A percentile compares a stretch with the other conserved stretches of the same genome.
phyloP scores from a whole-genome alignment of 1,139 yeast genomes.

The Taphrina confusa region DNA sequence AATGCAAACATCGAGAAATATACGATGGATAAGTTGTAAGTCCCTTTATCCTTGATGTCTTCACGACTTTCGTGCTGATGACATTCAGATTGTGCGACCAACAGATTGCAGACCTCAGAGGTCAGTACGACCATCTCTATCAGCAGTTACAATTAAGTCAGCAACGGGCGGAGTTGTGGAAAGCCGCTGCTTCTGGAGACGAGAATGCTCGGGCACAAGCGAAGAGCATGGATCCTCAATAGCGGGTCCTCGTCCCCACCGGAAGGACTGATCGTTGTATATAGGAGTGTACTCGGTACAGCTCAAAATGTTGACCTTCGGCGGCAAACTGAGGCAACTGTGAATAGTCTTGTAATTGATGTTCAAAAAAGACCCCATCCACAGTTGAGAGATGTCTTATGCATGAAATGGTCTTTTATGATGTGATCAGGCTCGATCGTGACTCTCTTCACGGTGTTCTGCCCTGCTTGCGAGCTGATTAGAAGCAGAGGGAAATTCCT shows the following conservation, averaged over 20 bases:
- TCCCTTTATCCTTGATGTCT: not conserved
- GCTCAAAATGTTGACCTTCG: too few relatives aligned
- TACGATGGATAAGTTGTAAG: constrained; percentile 28
- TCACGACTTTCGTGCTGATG: not conserved
- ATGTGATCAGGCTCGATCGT: too few relatives aligned
- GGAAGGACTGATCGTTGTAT: too few relatives aligned
- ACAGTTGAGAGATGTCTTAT: too few relatives aligned
- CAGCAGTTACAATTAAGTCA: constrained; percentile 7
- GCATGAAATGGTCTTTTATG: too few relatives aligned
- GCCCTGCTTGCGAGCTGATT: too few relatives aligned
- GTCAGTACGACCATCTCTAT: constrained; percentile 22
- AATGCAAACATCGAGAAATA: constrained; percentile 64
- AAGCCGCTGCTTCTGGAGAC: constrained; percentile 18
- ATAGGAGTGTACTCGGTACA: too few relatives aligned
- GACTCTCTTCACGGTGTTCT: too few relatives aligned
- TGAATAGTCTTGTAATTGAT: not conserved
- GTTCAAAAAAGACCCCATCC: too few relatives aligned
- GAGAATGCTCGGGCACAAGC: constrained; percentile 17
- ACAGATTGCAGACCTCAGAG: constrained; percentile 20
- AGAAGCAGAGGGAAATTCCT: too few relatives aligned
- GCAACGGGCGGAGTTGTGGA: constrained; percentile 21
- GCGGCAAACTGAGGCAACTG: too few relatives aligned
- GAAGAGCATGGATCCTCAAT: constrained; percentile 9
- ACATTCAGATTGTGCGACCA: constrained; percentile 12
- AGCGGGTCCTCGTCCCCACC: too few relatives aligned